Conservation (phyloP, 2,329 filamentous ascomycete species). For the Spiromastix sp. region DNA sequence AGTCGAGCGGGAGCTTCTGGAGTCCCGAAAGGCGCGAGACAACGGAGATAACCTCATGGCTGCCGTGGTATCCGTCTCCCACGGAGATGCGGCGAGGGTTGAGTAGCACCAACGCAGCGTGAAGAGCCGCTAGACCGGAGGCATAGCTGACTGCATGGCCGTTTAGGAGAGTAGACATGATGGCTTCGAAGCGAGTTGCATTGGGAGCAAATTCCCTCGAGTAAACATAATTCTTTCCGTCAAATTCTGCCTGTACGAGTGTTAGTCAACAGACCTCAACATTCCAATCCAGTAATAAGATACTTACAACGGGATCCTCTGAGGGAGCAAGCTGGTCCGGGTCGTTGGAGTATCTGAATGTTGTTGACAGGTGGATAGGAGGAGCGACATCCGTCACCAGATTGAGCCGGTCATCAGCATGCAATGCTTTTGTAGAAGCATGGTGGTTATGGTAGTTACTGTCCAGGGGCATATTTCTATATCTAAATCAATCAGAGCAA, state of each 20-base stretch:
- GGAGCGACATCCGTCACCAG: conserved; percentile 38
- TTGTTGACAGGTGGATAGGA: conserved; percentile 50
- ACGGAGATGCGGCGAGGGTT: conserved; percentile 79
- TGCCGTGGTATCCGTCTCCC: conserved; percentile 82
- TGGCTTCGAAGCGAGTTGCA: conserved; percentile 72
- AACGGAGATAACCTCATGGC: conserved; percentile 70
- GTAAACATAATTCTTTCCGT: conserved; percentile 47
- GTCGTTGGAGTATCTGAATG: conserved; percentile 68
- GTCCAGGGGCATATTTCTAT: no score
- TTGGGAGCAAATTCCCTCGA: conserved; percentile 70
- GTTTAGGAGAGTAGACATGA: conserved; percentile 61
- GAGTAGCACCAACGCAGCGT: conserved; percentile 72
- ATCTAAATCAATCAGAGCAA: no score
- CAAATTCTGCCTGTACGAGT: background rate
- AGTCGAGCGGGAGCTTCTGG: conserved; percentile 60
- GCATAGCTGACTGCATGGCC: conserved; percentile 62
- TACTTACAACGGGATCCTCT: conserved; percentile 23
- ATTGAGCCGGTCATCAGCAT: conserved; percentile 72
- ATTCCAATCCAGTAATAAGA: background rate
- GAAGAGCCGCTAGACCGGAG: conserved; percentile 76
- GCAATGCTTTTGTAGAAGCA: conserved; percentile 62
- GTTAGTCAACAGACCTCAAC: no score
- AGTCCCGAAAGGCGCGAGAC: conserved; percentile 67
- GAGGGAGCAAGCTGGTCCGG: conserved; percentile 51
- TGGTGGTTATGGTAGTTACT: conserved; percentile 9